Conservation (phyloP, 306 rosid species). For the Citrullus colocynthis region DNA sequence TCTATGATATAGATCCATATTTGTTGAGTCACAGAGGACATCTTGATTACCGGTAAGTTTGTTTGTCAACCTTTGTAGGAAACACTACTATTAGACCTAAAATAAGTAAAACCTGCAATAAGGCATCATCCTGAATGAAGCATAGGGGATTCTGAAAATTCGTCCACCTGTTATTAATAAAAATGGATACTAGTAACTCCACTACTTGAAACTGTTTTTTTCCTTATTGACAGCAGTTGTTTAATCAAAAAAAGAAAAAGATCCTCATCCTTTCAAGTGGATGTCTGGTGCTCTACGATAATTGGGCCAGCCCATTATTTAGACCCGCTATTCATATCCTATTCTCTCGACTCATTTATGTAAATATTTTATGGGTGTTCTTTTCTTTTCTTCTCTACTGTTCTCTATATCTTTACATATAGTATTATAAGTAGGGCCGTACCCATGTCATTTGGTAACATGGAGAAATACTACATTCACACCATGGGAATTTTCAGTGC, state of each 20-base stretch:
- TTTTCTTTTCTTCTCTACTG: background rate
- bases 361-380: background rate
- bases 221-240: too few species aligned
- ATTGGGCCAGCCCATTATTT: background rate
- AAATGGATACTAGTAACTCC: background rate
- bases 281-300: background rate
- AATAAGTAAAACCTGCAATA: background rate
- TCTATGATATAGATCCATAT: constrained; percentile 67
- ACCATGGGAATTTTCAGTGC: background rate
- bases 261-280: too few species aligned
- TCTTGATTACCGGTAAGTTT: constrained; percentile 81
- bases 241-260: too few species aligned
- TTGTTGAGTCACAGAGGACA: constrained; percentile 40
- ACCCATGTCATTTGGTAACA: background rate
- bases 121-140: background rate
- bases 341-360: background rate
- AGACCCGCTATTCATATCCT: background rate
- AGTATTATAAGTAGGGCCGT: background rate
- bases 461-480: background rate
- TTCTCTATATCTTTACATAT: background rate
- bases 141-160: background rate
- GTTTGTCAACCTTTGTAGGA: background rate
- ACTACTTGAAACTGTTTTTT: too few species aligned
- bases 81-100: background rate
- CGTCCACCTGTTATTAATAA: background rate